Conservation (phyloP, 352 stramenopile species). For the Pythium folliculosum region DNA sequence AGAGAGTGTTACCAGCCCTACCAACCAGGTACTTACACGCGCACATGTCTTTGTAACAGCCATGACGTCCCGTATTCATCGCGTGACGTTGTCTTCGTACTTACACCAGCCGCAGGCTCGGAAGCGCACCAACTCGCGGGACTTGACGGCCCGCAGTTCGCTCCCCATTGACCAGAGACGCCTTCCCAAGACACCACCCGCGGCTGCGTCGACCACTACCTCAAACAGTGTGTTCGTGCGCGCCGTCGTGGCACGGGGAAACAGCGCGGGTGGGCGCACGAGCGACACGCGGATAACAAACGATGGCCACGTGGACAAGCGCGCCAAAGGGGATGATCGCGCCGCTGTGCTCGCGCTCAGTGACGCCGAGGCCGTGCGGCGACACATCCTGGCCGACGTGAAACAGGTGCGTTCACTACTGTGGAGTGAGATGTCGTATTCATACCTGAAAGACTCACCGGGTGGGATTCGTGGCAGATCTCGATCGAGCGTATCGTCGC, state of each 20-base stretch:
- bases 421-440: not conserved
- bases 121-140: slow-evolving; percentile 32
- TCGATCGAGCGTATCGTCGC: slow-evolving; percentile 80
- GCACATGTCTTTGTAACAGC: not conserved
- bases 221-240: slow-evolving; percentile 34
- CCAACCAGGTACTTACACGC: not conserved
- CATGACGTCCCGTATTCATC: not conserved
- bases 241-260: slow-evolving; percentile 28
- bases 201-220: not conserved
- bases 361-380: slow-evolving; percentile 65
- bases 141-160: slow-evolving; percentile 12
- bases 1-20: not conserved
- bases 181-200: not conserved
- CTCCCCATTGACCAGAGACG: slow-evolving; percentile 17
- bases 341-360: slow-evolving; percentile 35
- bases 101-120: slow-evolving; percentile 1
- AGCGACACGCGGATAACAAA: slow-evolving; percentile 18
- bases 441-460: not conserved
- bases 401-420: slow-evolving; percentile 46
- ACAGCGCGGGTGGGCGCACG: not conserved
- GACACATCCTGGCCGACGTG: slow-evolving; percentile 63
- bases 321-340: slow-evolving; percentile 21
- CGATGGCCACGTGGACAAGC: slow-evolving; percentile 24
- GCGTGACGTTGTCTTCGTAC: not conserved
- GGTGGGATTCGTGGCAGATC: slow-evolving; percentile 39